These are phyloP conservation scores for Ophiostoma australiae DNA, from an alignment of 2,329 filamentous ascomycete genomes.

Conservation along the genomic window DNA sequence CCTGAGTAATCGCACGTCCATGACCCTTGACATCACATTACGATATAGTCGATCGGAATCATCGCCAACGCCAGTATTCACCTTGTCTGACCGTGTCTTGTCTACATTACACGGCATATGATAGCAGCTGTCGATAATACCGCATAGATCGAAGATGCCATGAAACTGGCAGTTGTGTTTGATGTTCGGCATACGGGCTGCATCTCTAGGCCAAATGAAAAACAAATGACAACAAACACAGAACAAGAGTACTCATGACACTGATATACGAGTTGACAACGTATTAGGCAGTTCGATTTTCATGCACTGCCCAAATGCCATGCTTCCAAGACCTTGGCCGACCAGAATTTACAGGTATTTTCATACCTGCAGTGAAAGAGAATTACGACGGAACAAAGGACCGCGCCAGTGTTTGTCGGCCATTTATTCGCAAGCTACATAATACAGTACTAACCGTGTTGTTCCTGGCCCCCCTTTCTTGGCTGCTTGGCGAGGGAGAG, in stretches of 20 bases:
- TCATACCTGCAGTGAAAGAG: not conserved
- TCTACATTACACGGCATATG: not conserved
- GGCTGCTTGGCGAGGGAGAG: slow-evolving; percentile 4
- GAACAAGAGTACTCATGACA: not conserved
- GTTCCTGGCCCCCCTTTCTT: slow-evolving; percentile 6
- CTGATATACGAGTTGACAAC: not conserved
- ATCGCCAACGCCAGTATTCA: not conserved
- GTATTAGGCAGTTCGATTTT: not conserved
- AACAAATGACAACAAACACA: not conserved
- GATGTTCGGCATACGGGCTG: not conserved
- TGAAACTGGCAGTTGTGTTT: not conserved
- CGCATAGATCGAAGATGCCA: not conserved
- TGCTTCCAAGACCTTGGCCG: slow-evolving; percentile 23
- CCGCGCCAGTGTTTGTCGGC: slow-evolving; percentile 9
- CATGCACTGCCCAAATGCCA: slow-evolving; percentile 25
- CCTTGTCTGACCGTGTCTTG: not conserved
- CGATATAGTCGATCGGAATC: slow-evolving; percentile 5
- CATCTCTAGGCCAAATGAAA: not conserved
- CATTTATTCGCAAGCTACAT: not conserved
- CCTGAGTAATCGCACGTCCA: not conserved
- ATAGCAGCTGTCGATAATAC: not conserved
- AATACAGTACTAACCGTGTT: not conserved
- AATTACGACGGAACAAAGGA: not conserved
- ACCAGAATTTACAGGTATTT: not conserved
- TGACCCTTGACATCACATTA: not conserved